Evolutionary conservation across 768 basidiomycete species (phyloP), one percentile per base, ranked within the genome.

Genomic region (Lactifluus subvellereus): DNA sequence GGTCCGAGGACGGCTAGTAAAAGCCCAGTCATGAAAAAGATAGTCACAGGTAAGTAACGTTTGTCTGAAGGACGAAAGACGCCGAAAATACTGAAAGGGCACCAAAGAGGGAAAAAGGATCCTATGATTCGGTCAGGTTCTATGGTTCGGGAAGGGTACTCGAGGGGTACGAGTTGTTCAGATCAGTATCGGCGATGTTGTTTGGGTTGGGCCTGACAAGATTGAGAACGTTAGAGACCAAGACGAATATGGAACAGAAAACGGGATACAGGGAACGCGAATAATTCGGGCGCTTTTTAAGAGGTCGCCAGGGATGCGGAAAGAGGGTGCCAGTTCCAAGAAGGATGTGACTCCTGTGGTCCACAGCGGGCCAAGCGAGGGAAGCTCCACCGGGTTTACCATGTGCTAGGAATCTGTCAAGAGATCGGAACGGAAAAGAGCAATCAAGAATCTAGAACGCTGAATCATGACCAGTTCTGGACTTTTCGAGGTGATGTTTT

Each of bases 21-120:
- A 61, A 59, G 54, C 40, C 62, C 60, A 68, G 67, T 71, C 68
- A 69, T 69, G 72, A 71, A 66, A 74, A 69, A 67, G 42, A 42
- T 57, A 54, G 54, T 64, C 52, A 58, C 56, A 59, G 30, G 42
- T 20, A 13, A 57, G 58, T 62, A 59, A 48, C 52, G 38, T 33
- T 20, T 47, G 22, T n/a, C 69, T 61, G 69, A 66, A 61, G 68
- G 45, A 59, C 55, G 65, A 54, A 69, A 66, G 61, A 60, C 48
- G 69, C 65, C 66, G 69, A 67, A 65, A 62, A 60, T 56, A 60
- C 66, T 53, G 54, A 49, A 64, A 66, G 70, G 70, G 72, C 70
- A 71, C 71, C 68, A 68, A 64, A 49, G 64, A 62, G 70, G 71
- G 59, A 68, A 61, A 61, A 57, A 49, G 37, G 71, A 56, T 57